Base-by-base conservation (phyloP, 2,329 filamentous ascomycete genomes). In the Alternaria hordeiaustralica region DNA sequence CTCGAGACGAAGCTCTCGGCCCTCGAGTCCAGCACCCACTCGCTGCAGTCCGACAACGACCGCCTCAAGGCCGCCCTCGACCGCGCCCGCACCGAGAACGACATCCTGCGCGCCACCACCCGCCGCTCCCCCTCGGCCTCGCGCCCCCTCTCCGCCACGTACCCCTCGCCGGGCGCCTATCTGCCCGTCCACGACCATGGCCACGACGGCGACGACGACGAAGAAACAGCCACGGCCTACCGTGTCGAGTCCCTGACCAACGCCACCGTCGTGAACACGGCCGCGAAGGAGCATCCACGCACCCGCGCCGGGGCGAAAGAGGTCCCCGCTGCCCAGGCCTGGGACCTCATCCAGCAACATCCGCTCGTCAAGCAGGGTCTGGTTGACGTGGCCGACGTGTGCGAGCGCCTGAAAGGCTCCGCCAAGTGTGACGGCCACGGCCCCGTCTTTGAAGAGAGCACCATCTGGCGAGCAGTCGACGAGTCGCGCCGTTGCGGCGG, bases 261-360 rank as follows among this genome's bases (percentile, higher is more conserved):
- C 33, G 75, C 74, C 55, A 72, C 68, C 55, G 74, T 79, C 3
- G 59, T 79, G 25, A 78, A 78, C 47, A 69, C 67, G 23, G 73
- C 75, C 9, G 73, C 74, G 44, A 75, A 61, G 44, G 68, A 75
- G 18, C 74, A 78, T 46, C 71, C 73, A 9, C 70, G 66, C 33
- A 63, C 60, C n/a, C 67, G 59, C 20, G 57, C 54, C 28, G 69
- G 65, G 55, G 69, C 70, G 62, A 75, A 70, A 58, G 74, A 79
- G 46, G 67, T 78, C 8, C 75, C 76, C 13, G 76, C 77, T 28
- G 55, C 69, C 2, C 72, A 93, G 3, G 91, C 94, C 0, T 98
- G 95, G 95, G 94, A 97, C 73, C 84, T 94, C 58, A 96, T 98
- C 64, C 92, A 96, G 74, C 85, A 84, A 57, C 93, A 97, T 79